Evolutionary conservation across 2,329 filamentous ascomycete species (phyloP), one percentile per base, ranked within the genome.

Genomic region (Cladobotryum protrusum): DNA sequence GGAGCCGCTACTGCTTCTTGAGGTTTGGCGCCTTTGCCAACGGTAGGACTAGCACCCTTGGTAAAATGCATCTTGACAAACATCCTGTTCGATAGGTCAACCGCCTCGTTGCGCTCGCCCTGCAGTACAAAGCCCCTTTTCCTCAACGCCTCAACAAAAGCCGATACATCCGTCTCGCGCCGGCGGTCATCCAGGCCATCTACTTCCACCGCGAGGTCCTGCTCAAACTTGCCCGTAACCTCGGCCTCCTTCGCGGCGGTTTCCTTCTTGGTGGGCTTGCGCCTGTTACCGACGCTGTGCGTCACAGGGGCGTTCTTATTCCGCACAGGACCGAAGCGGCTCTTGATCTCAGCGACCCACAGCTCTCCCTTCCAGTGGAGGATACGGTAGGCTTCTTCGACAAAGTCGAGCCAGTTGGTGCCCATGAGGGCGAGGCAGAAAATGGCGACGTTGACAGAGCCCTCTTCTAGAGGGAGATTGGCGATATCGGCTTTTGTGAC

Each of bases 381-480:
- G 46, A 97, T 78, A 48, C 93, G 85, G 74, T 89, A 95, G 13
- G 92, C 92, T 72, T 99, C 93, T 70, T 97, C 93, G 61, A 99
- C 81, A 66, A 99, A 97, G 60, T 89, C 85, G 47, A 95, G 80
- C 92, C 93, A 99, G 72, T 99, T 99, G 49, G 93, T 99, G 63
- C 93, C 93, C 93, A 99, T 99, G 52, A 99, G 81, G 45, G 92
- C 93, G 32, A 99, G 79, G 68, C 93, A 99, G 75, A 97, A 97
- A 58, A 99, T 85, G 44, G 88, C 88, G 5, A 99, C 78, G 67
- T 99, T 90, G 54, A 90, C 83, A 54, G 79, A 83, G 41, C 82
- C 85, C 58, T 91, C 83, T 5, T 74, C 73, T 0, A 96, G 72
- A 0, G 92, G 92, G 2, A 99, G 74, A 52, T 86, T 79, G 29